Base-by-base conservation (phyloP, 1,284 basidiomycete genomes). In the Cystobasidium pallidum region DNA sequence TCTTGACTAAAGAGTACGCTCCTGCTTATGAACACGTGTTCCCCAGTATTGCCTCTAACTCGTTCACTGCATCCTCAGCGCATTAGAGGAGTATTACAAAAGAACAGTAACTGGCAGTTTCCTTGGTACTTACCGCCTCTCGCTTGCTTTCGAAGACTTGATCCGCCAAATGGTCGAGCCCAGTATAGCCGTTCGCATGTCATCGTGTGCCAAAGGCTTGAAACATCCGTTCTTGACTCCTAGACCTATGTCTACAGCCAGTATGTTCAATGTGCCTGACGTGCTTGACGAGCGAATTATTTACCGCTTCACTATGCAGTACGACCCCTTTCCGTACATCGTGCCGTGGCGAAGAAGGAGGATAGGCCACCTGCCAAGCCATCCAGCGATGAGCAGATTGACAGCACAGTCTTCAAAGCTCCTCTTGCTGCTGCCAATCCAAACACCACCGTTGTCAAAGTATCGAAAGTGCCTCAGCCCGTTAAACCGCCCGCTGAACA, bases 11-110 rank as follows among this genome's bases (percentile, higher is more conserved):
- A 76, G 82, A 91, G 68, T 71, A 52, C 26, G 59, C 43, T 45
- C 3, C 1, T 13, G 10, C 39, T 47, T 6, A 17, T 24, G 32
- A 47, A 24, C 34, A 7, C 39, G 15, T 43, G 7, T 1, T 6
- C 34, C 1, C 11, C 30, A 34, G 24, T 70, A 15, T 30, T 32
- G 26, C 10, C 24, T 34, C 47, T n/a, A 10, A 1, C 19, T 24
- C 15, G 28, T 3, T 17, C 15, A 11, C 34, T 10, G 15, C 32
- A 24, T 7, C 24, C 21, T 24, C 24, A 71, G 68, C 66, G 89
- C 91, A 75, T 82, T 94, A 24, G 87, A 91, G 78, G 85, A 85
- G 66, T 96, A 97, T 80, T 94, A 91, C 88, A 81, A 85, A 70
- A 86, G 91, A 3, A 91, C 92, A 0, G 82, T 89, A 59, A 85